Conservation (phyloP, 2,329 filamentous ascomycete genomes). For the Colletotrichum spaethianum region DNA sequence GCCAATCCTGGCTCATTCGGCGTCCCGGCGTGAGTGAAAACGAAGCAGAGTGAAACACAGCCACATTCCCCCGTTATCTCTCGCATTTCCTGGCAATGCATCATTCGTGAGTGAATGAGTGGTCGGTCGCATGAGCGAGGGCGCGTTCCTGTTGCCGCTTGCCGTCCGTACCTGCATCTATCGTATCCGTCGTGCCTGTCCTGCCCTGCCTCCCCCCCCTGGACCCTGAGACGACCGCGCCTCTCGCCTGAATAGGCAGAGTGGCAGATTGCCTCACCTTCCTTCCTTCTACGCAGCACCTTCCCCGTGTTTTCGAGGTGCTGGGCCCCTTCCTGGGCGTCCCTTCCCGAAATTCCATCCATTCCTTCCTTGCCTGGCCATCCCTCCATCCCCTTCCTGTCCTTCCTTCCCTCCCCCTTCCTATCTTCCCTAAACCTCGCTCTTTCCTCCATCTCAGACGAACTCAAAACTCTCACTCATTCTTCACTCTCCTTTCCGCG, state of each 20-base stretch:
- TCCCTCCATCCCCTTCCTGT: constrained; percentile 17
- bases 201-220: not conserved
- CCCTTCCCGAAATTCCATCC: constrained; percentile 11
- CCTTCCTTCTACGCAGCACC: constrained; percentile 18
- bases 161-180: not conserved
- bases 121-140: not conserved
- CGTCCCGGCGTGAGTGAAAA: constrained; percentile 4
- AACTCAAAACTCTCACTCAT: constrained; percentile 20
- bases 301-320: constrained; percentile 38
- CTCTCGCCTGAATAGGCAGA: constrained; percentile 30
- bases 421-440: not conserved
- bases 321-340: not conserved
- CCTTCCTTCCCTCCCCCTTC: constrained; percentile 24
- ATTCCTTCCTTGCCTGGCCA: not conserved
- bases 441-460: constrained; percentile 15
- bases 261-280: constrained; percentile 35
- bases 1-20: constrained; percentile 32
- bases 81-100: not conserved
- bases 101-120: not conserved
- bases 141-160: constrained; percentile 18
- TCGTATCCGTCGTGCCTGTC: not conserved
- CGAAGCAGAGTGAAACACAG: constrained; percentile 38
- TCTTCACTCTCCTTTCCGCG: constrained; percentile 2
- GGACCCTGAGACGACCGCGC: constrained; percentile 34
- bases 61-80: constrained; percentile 27